A percentile compares a stretch with the other conserved stretches of the same genome.
Conservation (phyloP, 148 eudicot genomes). For the Diospyros lotus region DNA sequence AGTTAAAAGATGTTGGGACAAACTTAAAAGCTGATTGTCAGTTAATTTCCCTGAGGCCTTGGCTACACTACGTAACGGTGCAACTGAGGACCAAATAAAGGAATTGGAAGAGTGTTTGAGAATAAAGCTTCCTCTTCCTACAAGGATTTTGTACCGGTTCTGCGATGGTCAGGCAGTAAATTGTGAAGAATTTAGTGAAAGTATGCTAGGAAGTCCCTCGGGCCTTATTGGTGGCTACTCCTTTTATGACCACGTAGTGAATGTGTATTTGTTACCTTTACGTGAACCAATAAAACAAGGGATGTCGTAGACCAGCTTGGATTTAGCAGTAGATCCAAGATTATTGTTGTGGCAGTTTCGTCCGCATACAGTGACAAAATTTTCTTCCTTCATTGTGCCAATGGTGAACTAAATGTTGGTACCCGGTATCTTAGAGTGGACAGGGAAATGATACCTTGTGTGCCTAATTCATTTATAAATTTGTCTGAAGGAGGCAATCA, state of each 20-base stretch:
- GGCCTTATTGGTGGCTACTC: conserved; percentile 92
- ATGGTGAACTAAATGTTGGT: conserved; percentile 73
- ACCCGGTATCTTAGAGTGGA: conserved; percentile 42
- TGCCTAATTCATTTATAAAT: conserved; percentile 49
- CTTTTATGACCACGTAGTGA: conserved; percentile 44
- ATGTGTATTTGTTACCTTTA: conserved; percentile 64
- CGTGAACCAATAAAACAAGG: conserved; percentile 34
- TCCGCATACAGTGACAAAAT: conserved; percentile 29
- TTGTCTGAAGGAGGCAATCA: conserved; percentile 28
- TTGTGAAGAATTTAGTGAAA: conserved; percentile 12
- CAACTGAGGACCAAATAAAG: conserved; percentile 66
- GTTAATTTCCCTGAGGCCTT: conserved; percentile 61
- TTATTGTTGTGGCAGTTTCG: conserved; percentile 57
- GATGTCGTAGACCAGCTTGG: conserved; percentile 20
- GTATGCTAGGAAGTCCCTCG: conserved; percentile 17
- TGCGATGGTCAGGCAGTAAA: conserved; percentile 77
- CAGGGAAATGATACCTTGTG: conserved; percentile 89
- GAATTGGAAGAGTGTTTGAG: conserved; percentile 50
- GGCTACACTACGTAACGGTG: conserved; percentile 61
- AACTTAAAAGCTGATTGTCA: conserved; percentile 53
- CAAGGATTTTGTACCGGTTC: conserved; percentile 73
- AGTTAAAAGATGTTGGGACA: conserved; percentile 65
- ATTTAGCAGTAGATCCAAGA: conserved; percentile 33
- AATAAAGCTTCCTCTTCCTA: conserved; percentile 70
- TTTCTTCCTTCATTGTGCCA: conserved; percentile 60